phyloP scores from a whole-genome alignment of 202 grass and related monocot genomes.

The Hordeum pubiflorum region DNA sequence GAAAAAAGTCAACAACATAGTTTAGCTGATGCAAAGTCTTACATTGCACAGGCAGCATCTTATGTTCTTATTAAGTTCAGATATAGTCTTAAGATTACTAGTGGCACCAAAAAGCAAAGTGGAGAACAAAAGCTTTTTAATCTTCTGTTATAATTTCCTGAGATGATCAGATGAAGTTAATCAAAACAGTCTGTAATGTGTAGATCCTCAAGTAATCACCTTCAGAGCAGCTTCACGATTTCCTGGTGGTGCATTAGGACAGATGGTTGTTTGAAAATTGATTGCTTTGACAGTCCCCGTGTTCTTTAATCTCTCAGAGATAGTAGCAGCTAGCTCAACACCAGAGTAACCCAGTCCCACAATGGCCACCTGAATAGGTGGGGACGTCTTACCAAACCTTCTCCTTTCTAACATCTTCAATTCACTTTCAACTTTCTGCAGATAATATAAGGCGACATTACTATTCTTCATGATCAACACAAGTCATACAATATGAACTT shows the following conservation, averaged over 20 bases:
- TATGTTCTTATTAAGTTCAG: not conserved
- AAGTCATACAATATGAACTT: not conserved
- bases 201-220: slow-evolving; percentile 39
- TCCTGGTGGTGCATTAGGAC: slow-evolving; percentile 73
- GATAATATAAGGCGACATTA: not conserved
- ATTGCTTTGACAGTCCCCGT: slow-evolving; percentile 85
- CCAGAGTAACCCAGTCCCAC: slow-evolving; percentile 93
- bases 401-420: slow-evolving; percentile 68
- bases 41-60: not conserved
- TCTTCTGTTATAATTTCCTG: not conserved
- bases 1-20: not conserved
- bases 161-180: slow-evolving; percentile 8
- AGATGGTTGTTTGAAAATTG: slow-evolving; percentile 78
- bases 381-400: slow-evolving; percentile 57
- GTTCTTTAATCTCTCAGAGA: slow-evolving; percentile 84
- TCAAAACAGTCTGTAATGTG: not conserved
- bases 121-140: not conserved
- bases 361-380: slow-evolving; percentile 68
- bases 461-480: not conserved
- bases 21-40: not conserved
- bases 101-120: not conserved
- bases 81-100: not conserved
- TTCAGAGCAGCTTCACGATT: slow-evolving; percentile 83
- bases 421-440: slow-evolving; percentile 74
- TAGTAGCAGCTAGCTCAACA: slow-evolving; percentile 87